These are phyloP conservation scores for Candida takata DNA, from an alignment of 805 yeast genomes.

Conservation along the genomic window DNA sequence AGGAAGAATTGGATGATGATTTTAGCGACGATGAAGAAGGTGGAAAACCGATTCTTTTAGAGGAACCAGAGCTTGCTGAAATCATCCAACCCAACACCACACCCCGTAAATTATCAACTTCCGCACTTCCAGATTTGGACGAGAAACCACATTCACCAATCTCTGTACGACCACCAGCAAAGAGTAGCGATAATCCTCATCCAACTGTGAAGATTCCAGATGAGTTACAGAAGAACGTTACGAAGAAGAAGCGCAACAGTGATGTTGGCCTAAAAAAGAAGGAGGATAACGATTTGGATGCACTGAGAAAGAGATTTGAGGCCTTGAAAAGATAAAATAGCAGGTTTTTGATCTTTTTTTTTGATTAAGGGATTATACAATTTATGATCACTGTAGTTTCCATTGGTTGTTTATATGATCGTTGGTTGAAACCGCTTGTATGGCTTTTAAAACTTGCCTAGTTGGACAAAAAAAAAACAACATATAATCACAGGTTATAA, in stretches of 20 bases:
- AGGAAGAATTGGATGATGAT: slow-evolving; percentile 24
- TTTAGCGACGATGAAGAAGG: slow-evolving; percentile 28
- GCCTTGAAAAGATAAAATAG: slow-evolving; percentile 47
- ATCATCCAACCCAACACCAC: slow-evolving; percentile 13
- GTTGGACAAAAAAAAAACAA: no score
- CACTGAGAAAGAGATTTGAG: slow-evolving; percentile 65
- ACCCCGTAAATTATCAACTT: slow-evolving; percentile 18
- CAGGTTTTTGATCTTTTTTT: no score
- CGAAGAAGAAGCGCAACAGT: slow-evolving; percentile 21
- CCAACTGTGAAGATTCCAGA: slow-evolving; percentile 34
- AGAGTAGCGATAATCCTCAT: slow-evolving; percentile 33
- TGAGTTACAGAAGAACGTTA: slow-evolving; percentile 32
- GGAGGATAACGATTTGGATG: slow-evolving; percentile 50
- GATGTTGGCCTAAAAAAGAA: slow-evolving; percentile 19
- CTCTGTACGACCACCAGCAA: slow-evolving; percentile 35
- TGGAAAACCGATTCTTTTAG: slow-evolving; percentile 26
- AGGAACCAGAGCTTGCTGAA: slow-evolving; percentile 16
- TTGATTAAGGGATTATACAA: no score
- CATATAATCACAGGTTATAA: no score
- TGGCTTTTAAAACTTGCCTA: no score
- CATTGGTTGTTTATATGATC: no score
- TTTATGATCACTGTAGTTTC: no score
- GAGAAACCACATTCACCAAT: slow-evolving; percentile 29
- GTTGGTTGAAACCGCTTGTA: no score
- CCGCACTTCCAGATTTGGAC: slow-evolving; percentile 14